These are phyloP conservation scores for Ophiostoma piceae DNA, from an alignment of 2,329 filamentous ascomycete species.

Conservation along the genomic window DNA sequence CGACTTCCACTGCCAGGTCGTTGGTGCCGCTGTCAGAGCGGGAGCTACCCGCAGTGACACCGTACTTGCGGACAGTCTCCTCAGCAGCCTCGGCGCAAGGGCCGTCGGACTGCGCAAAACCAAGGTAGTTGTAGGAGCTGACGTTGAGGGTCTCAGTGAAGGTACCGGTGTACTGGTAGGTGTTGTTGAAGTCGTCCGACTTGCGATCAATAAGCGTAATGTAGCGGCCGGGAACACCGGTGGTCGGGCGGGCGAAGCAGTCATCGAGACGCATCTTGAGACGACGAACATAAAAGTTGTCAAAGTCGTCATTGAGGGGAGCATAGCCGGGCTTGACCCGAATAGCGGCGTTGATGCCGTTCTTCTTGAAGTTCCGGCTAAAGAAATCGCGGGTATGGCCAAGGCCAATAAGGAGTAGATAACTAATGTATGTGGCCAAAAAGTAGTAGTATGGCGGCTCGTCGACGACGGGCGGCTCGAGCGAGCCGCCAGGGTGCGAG, in stretches of 20 bases:
- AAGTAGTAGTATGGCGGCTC: constrained; percentile 96
- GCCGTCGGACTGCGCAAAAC: constrained; percentile 94
- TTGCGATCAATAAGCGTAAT: constrained; percentile 89
- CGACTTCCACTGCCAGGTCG: constrained; percentile 82
- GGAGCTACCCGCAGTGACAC: constrained; percentile 75
- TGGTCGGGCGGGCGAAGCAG: constrained; percentile 88
- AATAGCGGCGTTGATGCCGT: constrained; percentile 75
- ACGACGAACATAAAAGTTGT: constrained; percentile 93
- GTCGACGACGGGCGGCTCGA: constrained; percentile 81
- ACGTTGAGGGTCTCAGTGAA: constrained; percentile 94
- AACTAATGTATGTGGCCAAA: constrained; percentile 96
- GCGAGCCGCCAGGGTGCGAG: constrained; percentile 73
- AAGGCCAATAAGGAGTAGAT: constrained; percentile 89
- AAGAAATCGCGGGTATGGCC: constrained; percentile 97
- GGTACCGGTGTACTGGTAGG: constrained; percentile 83
- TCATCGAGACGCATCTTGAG: constrained; percentile 94
- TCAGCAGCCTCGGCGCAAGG: constrained; percentile 93
- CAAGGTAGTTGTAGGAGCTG: constrained; percentile 99
- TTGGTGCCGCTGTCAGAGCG: constrained; percentile 79
- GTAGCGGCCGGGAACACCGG: constrained; percentile 87
- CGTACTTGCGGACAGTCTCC: constrained; percentile 76
- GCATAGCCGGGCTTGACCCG: constrained; percentile 84
- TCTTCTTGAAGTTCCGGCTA: constrained; percentile 85
- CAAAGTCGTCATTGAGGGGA: constrained; percentile 94
- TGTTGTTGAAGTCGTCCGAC: constrained; percentile 85